Percentiles rank a stretch among this genome's conserved stretches.
These are phyloP conservation scores for Epithemia pelagica DNA, from an alignment of 108 stramenopile genomes.

Conservation along the genomic window DNA sequence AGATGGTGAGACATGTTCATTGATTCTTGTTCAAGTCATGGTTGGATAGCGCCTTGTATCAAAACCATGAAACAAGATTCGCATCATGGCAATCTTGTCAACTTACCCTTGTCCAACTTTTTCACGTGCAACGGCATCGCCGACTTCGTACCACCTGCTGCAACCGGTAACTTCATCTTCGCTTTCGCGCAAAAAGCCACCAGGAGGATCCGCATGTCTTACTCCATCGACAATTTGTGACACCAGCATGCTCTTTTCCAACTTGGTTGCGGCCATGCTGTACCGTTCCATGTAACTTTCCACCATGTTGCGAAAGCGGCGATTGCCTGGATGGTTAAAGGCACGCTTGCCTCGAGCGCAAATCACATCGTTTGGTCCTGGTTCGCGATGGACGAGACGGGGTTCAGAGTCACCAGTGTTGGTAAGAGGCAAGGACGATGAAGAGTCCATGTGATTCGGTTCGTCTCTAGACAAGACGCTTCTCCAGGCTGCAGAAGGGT, in stretches of 20 bases:
- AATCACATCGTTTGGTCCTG: constrained; percentile 11
- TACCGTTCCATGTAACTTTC: constrained; percentile 10
- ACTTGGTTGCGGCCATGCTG: constrained; percentile 14
- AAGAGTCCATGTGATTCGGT: background rate
- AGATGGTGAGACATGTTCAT: background rate
- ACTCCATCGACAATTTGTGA: constrained; percentile 19
- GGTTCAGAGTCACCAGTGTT: background rate
- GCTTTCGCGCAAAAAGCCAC: constrained; percentile 18
- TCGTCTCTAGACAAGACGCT: no score
- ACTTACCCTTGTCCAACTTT: constrained; percentile 15
- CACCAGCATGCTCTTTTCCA: constrained; percentile 21
- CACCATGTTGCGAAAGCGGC: constrained; percentile 9
- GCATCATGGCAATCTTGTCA: no score
- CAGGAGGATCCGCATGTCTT: constrained; percentile 8
- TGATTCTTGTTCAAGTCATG: no score
- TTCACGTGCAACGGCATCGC: constrained; percentile 12
- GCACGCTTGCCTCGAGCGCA: constrained; percentile 15
- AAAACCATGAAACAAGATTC: no score
- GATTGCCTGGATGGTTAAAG: constrained; percentile 15
- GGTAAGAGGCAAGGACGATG: background rate
- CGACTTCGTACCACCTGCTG: constrained; percentile 12
- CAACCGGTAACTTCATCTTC: background rate
- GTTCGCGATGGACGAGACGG: background rate
- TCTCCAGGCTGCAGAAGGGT: background rate
- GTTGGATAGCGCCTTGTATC: no score